Conservation (phyloP, 1,284 basidiomycete genomes). For the Boletellus deceptivus region DNA sequence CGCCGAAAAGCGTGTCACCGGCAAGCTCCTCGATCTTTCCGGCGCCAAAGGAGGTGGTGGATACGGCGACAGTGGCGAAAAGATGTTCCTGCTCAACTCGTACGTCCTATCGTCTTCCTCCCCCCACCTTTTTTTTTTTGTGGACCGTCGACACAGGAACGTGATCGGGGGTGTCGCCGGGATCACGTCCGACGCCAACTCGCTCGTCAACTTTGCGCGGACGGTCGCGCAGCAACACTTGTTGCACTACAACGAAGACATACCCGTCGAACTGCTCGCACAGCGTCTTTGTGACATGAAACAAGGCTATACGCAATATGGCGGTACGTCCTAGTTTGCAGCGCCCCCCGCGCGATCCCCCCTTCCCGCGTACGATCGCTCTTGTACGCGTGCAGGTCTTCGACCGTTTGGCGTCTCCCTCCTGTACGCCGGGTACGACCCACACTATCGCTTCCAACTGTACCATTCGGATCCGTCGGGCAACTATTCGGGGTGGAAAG, state of each 20-base stretch:
- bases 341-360: not conserved
- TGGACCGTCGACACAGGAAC: constrained; percentile 57
- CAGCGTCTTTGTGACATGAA: constrained; percentile 96
- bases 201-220: constrained; percentile 93
- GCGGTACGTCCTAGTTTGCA: constrained; percentile 55
- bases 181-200: constrained; percentile 96
- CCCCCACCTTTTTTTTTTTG: not conserved
- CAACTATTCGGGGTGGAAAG: constrained; percentile 99
- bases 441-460: constrained; percentile 92
- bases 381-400: constrained; percentile 58
- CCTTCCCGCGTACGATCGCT: not conserved
- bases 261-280: constrained; percentile 94
- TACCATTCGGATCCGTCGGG: constrained; percentile 99
- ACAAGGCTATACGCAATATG: constrained; percentile 98
- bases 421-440: constrained; percentile 95
- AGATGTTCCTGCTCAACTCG: constrained; percentile 94
- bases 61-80: constrained; percentile 94
- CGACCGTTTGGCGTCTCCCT: constrained; percentile 97
- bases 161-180: constrained; percentile 95
- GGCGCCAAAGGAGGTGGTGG: constrained; percentile 77
- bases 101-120: constrained; percentile 39
- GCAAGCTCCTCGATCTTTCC: constrained; percentile 91
- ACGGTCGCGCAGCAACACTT: constrained; percentile 89
- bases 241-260: constrained; percentile 92
- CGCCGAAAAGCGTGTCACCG: constrained; percentile 99